Evolutionary conservation across 768 basidiomycete species (phyloP).

Genomic region (Pulveroboletus sp.): DNA sequence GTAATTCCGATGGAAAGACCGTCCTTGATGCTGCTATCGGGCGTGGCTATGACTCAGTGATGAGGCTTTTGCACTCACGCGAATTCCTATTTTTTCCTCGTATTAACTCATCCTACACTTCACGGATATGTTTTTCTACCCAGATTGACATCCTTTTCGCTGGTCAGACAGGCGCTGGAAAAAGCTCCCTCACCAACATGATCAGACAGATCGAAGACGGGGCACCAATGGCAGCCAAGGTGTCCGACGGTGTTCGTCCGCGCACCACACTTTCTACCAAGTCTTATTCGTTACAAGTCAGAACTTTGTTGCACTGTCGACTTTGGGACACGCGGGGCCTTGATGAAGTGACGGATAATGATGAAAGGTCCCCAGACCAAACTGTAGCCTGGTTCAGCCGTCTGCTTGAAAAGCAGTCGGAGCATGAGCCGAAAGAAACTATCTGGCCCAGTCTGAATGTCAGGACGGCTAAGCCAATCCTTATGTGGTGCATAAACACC

Average conservation of each 20-base stretch:
- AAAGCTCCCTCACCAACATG: constrained; percentile 27
- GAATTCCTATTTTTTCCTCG: too few relatives aligned
- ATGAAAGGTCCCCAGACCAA: constrained; percentile 4
- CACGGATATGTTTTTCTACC: too few relatives aligned
- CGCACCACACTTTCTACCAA: constrained; percentile 14
- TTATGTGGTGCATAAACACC: constrained; percentile 28
- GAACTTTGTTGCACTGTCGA: constrained; percentile 1
- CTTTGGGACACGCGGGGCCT: constrained; percentile 30
- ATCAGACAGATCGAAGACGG: constrained; percentile 11
- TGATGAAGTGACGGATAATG: constrained; percentile 15
- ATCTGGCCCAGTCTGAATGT: constrained; percentile 9
- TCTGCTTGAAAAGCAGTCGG: constrained; percentile 7
- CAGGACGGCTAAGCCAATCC: constrained; percentile 9
- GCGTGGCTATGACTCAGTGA: too few relatives aligned
- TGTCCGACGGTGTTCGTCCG: constrained; percentile 16
- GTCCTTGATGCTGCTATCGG: too few relatives aligned
- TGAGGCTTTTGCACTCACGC: too few relatives aligned
- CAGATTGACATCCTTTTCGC: constrained; percentile 23
- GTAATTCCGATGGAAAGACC: too few relatives aligned
- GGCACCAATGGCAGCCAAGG: constrained; percentile 4
- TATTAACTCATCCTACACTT: too few relatives aligned
- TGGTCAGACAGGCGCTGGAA: constrained; percentile 25
- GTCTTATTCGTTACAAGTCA: constrained; percentile 6
- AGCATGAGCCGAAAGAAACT: constrained; percentile 17
- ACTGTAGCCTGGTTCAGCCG: constrained; percentile 13